Evolutionary conservation across 495 filamentous ascomycete species (phyloP), one percentile per base, ranked within the genome.

Genomic region (Parathielavia hyrcaniae): DNA sequence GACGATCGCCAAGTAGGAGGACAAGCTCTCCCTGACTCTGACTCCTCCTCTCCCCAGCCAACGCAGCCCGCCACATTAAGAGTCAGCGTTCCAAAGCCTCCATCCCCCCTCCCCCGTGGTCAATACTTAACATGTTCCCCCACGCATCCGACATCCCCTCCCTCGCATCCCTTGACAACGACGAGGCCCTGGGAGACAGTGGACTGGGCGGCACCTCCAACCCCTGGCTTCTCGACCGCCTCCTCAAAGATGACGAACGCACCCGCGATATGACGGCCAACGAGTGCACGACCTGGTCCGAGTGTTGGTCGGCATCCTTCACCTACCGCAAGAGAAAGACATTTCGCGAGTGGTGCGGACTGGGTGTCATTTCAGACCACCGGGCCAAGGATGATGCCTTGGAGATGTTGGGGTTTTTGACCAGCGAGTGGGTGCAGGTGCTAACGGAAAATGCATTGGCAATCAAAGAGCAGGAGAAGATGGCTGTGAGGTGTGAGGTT

Each of bases 401-500:
- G 1, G 49, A 52, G 22, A 40, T 52, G 16, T 20, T 52, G 49
- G 49, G 49, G 10, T 52, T 39, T 13, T 40, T 52, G 49, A 40
- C 35, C 5, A 26, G 49, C 19, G 49, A 52, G 20, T 40, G 49
- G 49, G 49, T 52, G 49, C 49, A 26, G 19, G 10, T 20, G 19
- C 49, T 52, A 5, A 52, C 49, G 2, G 49, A 52, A 10, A 4
- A 12, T 34, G 49, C 49, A 3, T 30, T 52, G 34, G 13, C 3
- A 10, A 5, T 26, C 0, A 22, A 39, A 19, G 11, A 16, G 19
- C 36, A 52, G 11, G 49, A 52, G 32, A 1, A 4, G 5, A 36
- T 4, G 13, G 8, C 35, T 1, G 8, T 14, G 2, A 9, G 20
- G 19, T 20, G 1, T 23, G 49, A 36, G 17, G 12, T 1, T n/a